These are phyloP conservation scores for Hymenoscyphus linearis DNA, from an alignment of 2,329 filamentous ascomycete species.

Conservation along the genomic window DNA sequence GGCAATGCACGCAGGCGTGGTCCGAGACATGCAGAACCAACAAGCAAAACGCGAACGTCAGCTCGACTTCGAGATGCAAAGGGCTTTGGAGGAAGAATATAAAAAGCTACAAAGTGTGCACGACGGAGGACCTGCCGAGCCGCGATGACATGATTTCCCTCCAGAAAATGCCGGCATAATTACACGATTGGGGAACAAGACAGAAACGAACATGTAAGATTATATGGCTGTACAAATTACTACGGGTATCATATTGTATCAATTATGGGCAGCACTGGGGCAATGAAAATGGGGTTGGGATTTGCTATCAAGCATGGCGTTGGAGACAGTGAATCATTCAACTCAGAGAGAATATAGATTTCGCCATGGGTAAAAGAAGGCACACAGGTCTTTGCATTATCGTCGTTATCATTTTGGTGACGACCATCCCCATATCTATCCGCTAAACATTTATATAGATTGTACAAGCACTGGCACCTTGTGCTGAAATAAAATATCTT, in stretches of 20 bases:
- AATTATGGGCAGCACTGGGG: not conserved
- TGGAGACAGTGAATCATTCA: not conserved
- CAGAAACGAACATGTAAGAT: conserved; percentile 10
- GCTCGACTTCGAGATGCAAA: conserved; percentile 91
- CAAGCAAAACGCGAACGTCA: conserved; percentile 84
- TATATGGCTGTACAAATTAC: not conserved
- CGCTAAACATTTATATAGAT: conserved; percentile 9
- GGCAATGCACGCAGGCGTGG: conserved; percentile 94
- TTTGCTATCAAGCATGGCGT: not conserved
- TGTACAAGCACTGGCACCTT: conserved; percentile 12
- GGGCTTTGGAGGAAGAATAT: conserved; percentile 80
- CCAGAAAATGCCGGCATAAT: not conserved
- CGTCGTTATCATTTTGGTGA: not conserved
- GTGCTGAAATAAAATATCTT: conserved; percentile 12
- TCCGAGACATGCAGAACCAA: conserved; percentile 93
- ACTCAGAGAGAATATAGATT: not conserved
- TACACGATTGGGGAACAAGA: not conserved
- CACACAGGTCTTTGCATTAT: conserved; percentile 5
- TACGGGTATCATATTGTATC: conserved; percentile 1
- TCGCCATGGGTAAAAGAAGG: not conserved
- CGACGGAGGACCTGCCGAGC: conserved; percentile 35
- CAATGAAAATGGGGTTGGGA: not conserved
- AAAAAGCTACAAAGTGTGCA: conserved; percentile 79
- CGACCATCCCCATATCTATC: not conserved
- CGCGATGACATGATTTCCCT: conserved; percentile 9